Percentiles rank a stretch among this genome's conserved stretches.
phyloP scores from a whole-genome alignment of 1,284 basidiomycete genomes.

The Stygiomarasmius scandens region DNA sequence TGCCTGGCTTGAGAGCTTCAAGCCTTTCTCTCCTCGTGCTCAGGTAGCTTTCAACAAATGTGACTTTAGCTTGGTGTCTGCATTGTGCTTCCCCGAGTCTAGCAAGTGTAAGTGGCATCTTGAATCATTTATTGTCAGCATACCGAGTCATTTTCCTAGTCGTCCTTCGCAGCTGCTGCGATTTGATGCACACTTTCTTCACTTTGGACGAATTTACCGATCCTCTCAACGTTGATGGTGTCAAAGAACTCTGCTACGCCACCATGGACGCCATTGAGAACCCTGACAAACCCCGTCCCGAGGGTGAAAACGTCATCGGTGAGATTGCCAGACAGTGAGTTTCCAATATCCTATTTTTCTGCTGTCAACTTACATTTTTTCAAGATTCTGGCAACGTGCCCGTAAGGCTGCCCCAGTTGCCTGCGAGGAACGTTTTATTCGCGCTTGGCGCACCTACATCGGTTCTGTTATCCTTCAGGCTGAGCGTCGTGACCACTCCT shows the following conservation, averaged over 20 bases:
- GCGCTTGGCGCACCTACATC: constrained; percentile 22
- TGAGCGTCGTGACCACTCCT: constrained; percentile 19
- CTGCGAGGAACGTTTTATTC: constrained; percentile 21
- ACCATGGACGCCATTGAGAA: constrained; percentile 26
- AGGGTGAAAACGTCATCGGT: constrained; percentile 27
- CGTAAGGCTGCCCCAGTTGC: constrained; percentile 13
- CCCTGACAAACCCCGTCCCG: constrained; percentile 25
- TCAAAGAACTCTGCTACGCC: constrained; percentile 15
- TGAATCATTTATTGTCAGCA: not conserved
- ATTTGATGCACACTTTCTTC: constrained; percentile 37
- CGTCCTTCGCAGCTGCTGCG: constrained; percentile 27
- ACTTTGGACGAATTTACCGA: constrained; percentile 37
- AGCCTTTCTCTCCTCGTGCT: constrained; percentile 27
- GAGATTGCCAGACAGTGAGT: constrained; percentile 29
- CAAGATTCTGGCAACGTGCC: constrained; percentile 21
- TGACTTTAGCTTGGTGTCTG: constrained; percentile 29
- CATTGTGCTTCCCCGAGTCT: constrained; percentile 21
- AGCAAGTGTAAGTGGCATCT: constrained; percentile 14
- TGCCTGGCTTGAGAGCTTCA: constrained; percentile 34
- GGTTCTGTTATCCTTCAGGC: constrained; percentile 24
- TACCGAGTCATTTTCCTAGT: constrained; percentile 19
- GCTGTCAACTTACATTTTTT: not conserved
- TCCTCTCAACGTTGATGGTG: constrained; percentile 22
- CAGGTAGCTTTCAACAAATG: constrained; percentile 35
- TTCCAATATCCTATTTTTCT: not conserved